Evolutionary conservation across 2,329 filamentous ascomycete species (phyloP), one percentile per base, ranked within the genome.

Genomic region (Phialophora tarda): DNA sequence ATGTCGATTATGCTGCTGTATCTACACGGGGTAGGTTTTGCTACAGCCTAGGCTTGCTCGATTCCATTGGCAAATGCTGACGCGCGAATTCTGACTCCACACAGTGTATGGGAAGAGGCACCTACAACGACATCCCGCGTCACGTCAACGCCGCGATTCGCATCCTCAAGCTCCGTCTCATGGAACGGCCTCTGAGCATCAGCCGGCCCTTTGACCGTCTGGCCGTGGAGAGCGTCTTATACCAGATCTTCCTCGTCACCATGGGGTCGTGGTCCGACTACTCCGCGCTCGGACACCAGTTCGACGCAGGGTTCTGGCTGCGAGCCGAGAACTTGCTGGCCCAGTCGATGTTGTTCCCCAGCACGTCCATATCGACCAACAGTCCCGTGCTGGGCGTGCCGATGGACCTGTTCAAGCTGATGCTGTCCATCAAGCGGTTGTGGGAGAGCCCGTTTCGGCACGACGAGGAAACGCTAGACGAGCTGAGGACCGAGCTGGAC

Each of bases 1-100:
- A 69, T 64, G 60, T 62, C 64, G 14, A 61, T 69, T 10, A 69
- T 69, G 11, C 58, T 69, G 26, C 62, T 69, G 11, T 69, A 69
- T 62, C 61, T 69, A 17, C 67, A 69, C 30, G 67, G 67, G 32
- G 65, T 67, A 67, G 12, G 65, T 64, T 26, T 26, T 3, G 8
- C 14, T 2, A 23, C 47, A 8, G 4, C 17, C 26, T 23, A 4
- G 4, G 24, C 26, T 23, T 47, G 11, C n/a, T 38, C 24, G 53
- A 38, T 21, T n/a, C 32, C 26, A 50, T 32, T 38, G 26, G 30
- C 7, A 30, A 3, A 24, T 12, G 61, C 53, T 63, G 38, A 57
- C 38, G 5, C 10, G 10, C 34, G 24, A 24, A 23, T 57, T 2
- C 28, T 11, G n/a, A 63, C 14, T 14, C 12, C 34, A 23, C 28